These are phyloP conservation scores for Prunus dulcis DNA, from an alignment of 306 rosid genomes.

Conservation along the genomic window DNA sequence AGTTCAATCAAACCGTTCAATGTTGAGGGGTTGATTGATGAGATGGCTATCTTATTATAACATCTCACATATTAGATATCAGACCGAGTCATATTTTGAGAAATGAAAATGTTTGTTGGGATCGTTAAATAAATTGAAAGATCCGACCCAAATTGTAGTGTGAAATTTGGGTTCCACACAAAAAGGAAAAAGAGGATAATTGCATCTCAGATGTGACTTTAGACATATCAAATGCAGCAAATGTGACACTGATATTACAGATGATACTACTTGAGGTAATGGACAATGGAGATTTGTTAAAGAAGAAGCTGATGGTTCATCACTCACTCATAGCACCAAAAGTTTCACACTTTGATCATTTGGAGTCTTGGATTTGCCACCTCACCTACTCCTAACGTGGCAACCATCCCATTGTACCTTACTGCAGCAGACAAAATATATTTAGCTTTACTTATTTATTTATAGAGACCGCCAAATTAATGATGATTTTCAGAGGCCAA, in stretches of 20 bases:
- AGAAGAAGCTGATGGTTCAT: background rate
- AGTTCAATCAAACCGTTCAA: too few relatives aligned
- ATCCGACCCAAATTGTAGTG: background rate
- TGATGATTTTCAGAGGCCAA: background rate
- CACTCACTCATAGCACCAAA: background rate
- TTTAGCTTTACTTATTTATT: background rate
- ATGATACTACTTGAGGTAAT: background rate
- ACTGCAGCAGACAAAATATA: background rate
- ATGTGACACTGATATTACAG: slow-evolving; percentile 4
- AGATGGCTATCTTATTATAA: too few relatives aligned
- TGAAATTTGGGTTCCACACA: background rate
- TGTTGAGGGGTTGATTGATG: too few relatives aligned
- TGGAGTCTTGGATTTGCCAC: slow-evolving; percentile 7
- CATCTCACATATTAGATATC: too few relatives aligned
- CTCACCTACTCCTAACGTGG: slow-evolving; percentile 13
- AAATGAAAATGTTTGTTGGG: background rate
- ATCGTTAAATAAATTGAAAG: background rate
- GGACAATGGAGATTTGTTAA: background rate
- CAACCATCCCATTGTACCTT: slow-evolving; percentile 4
- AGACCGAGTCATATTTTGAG: too few relatives aligned
- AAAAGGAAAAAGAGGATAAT: background rate
- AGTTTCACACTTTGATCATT: background rate
- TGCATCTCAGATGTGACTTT: background rate
- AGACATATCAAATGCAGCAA: background rate
- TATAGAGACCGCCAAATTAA: background rate